These are phyloP conservation scores for Geranium rotundifolium DNA, from an alignment of 345 rosid species.

Conservation along the genomic window DNA sequence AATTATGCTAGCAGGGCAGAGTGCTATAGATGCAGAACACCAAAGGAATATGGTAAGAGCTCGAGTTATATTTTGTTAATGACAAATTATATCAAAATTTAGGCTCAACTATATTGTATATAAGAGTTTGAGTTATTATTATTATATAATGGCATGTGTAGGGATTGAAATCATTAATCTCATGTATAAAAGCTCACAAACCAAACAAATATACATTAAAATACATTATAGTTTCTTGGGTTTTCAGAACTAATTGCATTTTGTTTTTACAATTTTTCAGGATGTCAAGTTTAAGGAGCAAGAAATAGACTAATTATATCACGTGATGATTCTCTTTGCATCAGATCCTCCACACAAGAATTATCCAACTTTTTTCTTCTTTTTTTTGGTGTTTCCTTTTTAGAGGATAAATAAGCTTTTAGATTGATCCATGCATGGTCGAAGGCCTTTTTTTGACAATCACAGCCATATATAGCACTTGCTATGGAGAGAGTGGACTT, in stretches of 20 bases:
- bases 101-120: not conserved
- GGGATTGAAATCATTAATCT: no score
- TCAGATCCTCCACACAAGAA: not conserved
- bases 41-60: constrained; percentile 37
- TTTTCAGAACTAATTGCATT: not conserved
- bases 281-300: not conserved
- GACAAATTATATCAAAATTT: no score
- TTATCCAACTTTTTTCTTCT: not conserved
- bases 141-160: not conserved
- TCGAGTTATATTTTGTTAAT: no score
- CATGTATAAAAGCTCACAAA: no score
- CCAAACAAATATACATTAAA: no score
- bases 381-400: not conserved
- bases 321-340: not conserved
- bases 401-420: not conserved
- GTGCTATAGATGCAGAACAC: constrained; percentile 80
- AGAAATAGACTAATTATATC: not conserved
- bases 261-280: not conserved
- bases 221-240: no score
- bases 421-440: not conserved
- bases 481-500: not conserved
- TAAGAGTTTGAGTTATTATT: not conserved
- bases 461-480: not conserved
- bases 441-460: not conserved
- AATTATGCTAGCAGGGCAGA: constrained; percentile 86